Percentiles rank a stretch among this genome's conserved stretches.
These are phyloP conservation scores for Dactylellina cionopaga DNA, from an alignment of 2,329 filamentous ascomycete species.

Conservation along the genomic window DNA sequence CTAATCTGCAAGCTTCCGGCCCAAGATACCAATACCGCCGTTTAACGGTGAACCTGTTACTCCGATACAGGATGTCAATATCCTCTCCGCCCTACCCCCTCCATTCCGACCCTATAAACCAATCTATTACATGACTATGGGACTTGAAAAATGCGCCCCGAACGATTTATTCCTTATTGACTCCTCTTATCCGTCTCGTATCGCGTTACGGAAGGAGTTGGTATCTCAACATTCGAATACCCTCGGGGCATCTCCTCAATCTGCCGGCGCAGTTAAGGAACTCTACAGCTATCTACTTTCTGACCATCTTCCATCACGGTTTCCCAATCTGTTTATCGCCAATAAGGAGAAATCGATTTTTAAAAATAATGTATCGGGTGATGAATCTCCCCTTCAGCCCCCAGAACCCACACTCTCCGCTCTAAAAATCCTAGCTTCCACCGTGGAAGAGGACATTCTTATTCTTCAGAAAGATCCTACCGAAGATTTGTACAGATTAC, in stretches of 20 bases:
- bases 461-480: conserved; percentile 63
- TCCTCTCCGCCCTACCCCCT: conserved; percentile 60
- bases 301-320: conserved; percentile 65
- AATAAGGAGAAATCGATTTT: conserved; percentile 57
- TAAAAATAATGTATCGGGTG: conserved; percentile 62
- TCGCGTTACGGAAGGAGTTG: conserved; percentile 57
- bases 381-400: conserved; percentile 51
- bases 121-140: conserved; percentile 68
- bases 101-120: conserved; percentile 66
- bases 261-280: conserved; percentile 64
- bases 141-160: conserved; percentile 58
- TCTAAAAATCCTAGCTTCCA: conserved; percentile 64
- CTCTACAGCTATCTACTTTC: conserved; percentile 65
- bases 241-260: conserved; percentile 62
- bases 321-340: conserved; percentile 65
- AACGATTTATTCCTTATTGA: conserved; percentile 68
- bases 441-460: conserved; percentile 66
- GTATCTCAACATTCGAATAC: conserved; percentile 60
- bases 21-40: background rate
- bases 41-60: conserved; percentile 56
- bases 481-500: conserved; percentile 51
- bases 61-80: conserved; percentile 61
- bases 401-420: conserved; percentile 54
- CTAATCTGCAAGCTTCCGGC: background rate
- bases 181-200: conserved; percentile 64